These are phyloP conservation scores for Tilletia setariae DNA, from an alignment of 1,284 basidiomycete species.

Conservation along the genomic window DNA sequence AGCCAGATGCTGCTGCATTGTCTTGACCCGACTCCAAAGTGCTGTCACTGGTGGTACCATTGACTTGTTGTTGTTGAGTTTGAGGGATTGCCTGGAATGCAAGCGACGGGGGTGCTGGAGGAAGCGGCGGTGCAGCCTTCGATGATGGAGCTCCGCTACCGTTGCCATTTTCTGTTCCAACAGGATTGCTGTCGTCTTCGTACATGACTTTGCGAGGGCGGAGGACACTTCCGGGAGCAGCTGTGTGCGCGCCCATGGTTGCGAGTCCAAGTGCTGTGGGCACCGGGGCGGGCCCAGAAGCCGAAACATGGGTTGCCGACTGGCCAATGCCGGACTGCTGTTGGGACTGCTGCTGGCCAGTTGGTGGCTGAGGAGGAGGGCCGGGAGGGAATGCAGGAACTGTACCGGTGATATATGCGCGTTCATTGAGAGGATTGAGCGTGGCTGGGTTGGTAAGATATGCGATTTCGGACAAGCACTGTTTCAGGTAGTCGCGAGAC, in stretches of 20 bases:
- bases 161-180: neutral
- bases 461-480: slow-evolving; percentile 81
- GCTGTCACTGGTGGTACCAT: neutral
- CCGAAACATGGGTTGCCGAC: too few relatives aligned
- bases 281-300: neutral
- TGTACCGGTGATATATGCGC: slow-evolving; percentile 20
- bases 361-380: neutral
- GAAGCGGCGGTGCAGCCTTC: neutral
- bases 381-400: slow-evolving; percentile 20
- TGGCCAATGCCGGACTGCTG: slow-evolving; percentile 13
- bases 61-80: neutral
- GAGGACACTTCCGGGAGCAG: neutral
- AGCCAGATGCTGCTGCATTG: neutral
- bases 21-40: neutral
- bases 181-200: neutral
- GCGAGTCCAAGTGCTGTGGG: neutral
- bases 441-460: slow-evolving; percentile 95
- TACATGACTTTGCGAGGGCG: slow-evolving; percentile 16
- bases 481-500: slow-evolving; percentile 94
- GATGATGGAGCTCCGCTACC: neutral
- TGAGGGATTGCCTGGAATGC: neutral
- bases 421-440: slow-evolving; percentile 75
- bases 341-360: slow-evolving; percentile 15
- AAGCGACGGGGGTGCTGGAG: neutral
- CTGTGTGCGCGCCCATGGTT: neutral